phyloP scores from a whole-genome alignment of 2,329 filamentous ascomycete species.

The Helicocarpus griseus region DNA sequence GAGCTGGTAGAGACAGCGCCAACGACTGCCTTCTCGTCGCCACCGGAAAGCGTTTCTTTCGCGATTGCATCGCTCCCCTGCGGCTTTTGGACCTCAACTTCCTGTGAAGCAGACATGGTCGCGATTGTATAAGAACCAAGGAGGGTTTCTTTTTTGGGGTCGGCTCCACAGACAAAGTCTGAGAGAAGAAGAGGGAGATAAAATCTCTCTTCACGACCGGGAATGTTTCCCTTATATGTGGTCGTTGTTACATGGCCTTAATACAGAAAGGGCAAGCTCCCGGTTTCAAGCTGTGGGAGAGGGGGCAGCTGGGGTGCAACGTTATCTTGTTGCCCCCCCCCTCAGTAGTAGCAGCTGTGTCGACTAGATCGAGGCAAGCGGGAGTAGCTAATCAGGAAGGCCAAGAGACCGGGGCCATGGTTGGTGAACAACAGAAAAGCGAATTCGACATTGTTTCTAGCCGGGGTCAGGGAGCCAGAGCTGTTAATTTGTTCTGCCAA shows the following conservation, averaged over 20 bases:
- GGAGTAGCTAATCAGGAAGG: background rate
- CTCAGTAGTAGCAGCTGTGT: background rate
- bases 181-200: background rate
- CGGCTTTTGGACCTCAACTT: background rate
- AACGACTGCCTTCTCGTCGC: constrained; percentile 10
- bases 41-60: background rate
- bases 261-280: background rate
- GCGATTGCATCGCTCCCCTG: background rate
- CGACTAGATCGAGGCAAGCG: background rate
- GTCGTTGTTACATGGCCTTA: background rate
- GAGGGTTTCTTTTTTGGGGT: background rate
- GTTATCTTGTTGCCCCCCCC: background rate
- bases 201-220: background rate
- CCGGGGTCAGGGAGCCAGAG: background rate
- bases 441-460: background rate
- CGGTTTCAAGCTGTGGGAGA: background rate
- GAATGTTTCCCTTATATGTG: background rate
- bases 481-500: background rate
- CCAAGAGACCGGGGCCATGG: background rate
- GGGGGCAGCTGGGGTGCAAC: background rate
- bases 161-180: background rate
- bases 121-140: background rate
- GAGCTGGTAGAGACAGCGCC: constrained; percentile 4
- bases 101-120: background rate
- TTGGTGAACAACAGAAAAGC: background rate